phyloP scores from a whole-genome alignment of 2,329 filamentous ascomycete species.

The Fusarium tricinctum region DNA sequence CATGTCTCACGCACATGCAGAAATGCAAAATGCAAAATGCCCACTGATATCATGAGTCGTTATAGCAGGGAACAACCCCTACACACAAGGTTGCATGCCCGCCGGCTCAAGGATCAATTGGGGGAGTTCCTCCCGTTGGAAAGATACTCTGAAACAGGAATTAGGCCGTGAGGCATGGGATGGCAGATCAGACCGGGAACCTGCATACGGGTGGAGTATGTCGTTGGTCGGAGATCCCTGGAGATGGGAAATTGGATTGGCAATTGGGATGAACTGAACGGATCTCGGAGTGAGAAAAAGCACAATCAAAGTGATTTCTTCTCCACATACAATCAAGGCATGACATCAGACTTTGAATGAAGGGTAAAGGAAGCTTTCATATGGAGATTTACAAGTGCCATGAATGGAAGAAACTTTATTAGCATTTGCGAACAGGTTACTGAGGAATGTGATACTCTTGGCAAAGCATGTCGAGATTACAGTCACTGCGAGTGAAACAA shows the following conservation, averaged over 20 bases:
- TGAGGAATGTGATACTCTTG: neutral
- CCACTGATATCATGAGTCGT: constrained; percentile 19
- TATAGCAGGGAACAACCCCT: constrained; percentile 26
- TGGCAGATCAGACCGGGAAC: constrained; percentile 38
- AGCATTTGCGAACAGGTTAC: neutral
- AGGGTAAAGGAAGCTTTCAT: too few species aligned
- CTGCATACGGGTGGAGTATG: constrained; percentile 26
- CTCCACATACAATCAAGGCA: constrained; percentile 24
- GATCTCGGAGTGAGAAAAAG: neutral
- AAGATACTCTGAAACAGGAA: constrained; percentile 36
- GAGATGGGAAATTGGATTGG: constrained; percentile 2
- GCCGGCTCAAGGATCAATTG: constrained; percentile 21
- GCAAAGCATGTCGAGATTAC: neutral
- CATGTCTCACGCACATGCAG: constrained; percentile 5
- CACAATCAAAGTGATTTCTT: constrained; percentile 5
- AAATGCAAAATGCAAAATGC: constrained; percentile 9
- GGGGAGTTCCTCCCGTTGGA: constrained; percentile 24
- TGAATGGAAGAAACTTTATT: too few species aligned
- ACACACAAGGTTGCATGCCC: constrained; percentile 11
- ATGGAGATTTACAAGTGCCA: too few species aligned
- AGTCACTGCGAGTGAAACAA: neutral
- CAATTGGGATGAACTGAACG: constrained; percentile 8
- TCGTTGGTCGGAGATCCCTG: neutral
- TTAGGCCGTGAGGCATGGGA: constrained; percentile 27
- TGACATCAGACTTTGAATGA: constrained; percentile 2